Evolutionary conservation across 2,329 filamentous ascomycete genomes (phyloP).

Genomic region (Aquanectria penicillioides): DNA sequence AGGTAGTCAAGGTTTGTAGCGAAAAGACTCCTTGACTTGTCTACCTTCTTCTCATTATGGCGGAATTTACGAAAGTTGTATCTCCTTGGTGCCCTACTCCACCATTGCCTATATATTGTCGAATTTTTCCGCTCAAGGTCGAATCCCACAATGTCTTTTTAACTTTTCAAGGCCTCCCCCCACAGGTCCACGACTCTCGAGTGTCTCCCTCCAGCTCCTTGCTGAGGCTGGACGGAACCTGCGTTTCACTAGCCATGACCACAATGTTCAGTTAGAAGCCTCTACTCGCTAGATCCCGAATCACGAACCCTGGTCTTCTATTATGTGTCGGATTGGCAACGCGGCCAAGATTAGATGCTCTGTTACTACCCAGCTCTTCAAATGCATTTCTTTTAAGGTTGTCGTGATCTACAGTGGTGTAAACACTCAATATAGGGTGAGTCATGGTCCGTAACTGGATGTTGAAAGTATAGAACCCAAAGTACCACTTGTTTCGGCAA

Average conservation of each 20-base stretch:
- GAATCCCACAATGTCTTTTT: constrained; percentile 46
- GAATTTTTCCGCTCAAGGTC: constrained; percentile 43
- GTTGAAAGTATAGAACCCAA: too few species aligned
- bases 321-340: too few species aligned
- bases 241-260: constrained; percentile 2
- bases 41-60: constrained; percentile 46
- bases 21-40: constrained; percentile 45
- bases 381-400: too few species aligned
- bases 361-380: too few species aligned
- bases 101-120: constrained; percentile 40
- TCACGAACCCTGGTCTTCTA: too few species aligned
- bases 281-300: neutral
- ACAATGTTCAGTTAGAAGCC: too few species aligned
- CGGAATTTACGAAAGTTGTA: constrained; percentile 46
- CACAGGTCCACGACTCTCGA: constrained; percentile 45
- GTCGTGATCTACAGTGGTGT: too few species aligned
- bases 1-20: constrained; percentile 42
- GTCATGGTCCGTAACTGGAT: too few species aligned
- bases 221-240: constrained; percentile 9
- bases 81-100: constrained; percentile 40
- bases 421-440: too few species aligned
- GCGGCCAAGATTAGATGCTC: too few species aligned
- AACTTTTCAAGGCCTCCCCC: constrained; percentile 44
- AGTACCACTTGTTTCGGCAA: too few species aligned
- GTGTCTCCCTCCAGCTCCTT: constrained; percentile 37